Base-by-base conservation (phyloP, 2,329 filamentous ascomycete species). In the Talaromyces islandicus region DNA sequence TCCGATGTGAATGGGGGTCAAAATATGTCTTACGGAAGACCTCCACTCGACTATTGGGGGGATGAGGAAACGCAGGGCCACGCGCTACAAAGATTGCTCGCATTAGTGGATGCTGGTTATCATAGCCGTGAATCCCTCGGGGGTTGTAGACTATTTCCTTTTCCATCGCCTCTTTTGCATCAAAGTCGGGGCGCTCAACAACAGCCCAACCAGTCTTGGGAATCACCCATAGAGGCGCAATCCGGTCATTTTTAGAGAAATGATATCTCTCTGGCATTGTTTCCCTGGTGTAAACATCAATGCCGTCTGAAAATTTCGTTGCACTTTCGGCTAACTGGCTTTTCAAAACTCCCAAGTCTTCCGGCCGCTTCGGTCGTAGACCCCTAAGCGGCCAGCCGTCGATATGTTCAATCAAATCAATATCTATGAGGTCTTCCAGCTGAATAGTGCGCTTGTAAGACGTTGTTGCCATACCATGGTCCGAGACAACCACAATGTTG, bases 401-500 rank as follows among this genome's bases (percentile, higher is more conserved):
- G 27, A 86, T 88, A 71, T 94, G 91, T 61, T 89, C 88, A 51
- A 97, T 87, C 66, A 91, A 83, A 54, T 77, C 78, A 6, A 89
- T 81, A 71, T 97, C 91, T 53, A 97, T 81, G 4, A 97, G 77
- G 69, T 97, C 91, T 64, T 99, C 94, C 2, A 97, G 80, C 74
- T 97, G 94, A 27, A 97, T 83, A 52, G 97, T 79, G 11, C 94
- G 85, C 19, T 86, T 81, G 0, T 84, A 85, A 62, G 92, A 90
- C 0, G 94, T 97, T 0, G 92, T 96, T 1, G 94, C 94, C 94
- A 99, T 99, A 56, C 94, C 94, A 71, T 99, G 94, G 71, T 99
- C 94, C 0, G 92, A 97, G 2, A 99, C 93, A n/a, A 99, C 83
- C 35, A 99, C 87, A 7, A 99, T 83, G 66, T 99, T 99, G 70